These are phyloP conservation scores for Spinacia oleracea DNA, from an alignment of 179 eudicot genomes.

Conservation along the genomic window DNA sequence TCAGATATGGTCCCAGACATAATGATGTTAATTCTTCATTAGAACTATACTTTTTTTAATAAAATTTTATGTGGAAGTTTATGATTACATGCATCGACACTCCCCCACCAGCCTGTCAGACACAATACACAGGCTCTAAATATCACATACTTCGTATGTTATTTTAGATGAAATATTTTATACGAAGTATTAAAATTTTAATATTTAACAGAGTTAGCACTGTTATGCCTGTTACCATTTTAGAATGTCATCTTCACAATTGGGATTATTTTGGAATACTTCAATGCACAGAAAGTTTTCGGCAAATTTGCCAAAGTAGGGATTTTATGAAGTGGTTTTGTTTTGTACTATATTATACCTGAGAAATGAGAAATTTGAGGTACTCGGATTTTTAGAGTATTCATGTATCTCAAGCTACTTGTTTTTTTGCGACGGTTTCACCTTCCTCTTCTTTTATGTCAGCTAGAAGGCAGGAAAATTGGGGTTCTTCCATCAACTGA, in stretches of 20 bases:
- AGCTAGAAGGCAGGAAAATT: slow-evolving; percentile 71
- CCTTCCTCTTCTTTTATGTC: slow-evolving; percentile 21
- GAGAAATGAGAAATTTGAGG: slow-evolving; percentile 8
- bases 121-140: neutral
- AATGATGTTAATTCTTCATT: too few relatives aligned
- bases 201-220: too few relatives aligned
- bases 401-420: neutral
- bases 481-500: slow-evolving; percentile 71
- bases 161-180: neutral
- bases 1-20: neutral
- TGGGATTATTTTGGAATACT: neutral
- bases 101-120: neutral
- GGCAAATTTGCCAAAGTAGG: neutral
- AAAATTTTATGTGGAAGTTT: neutral
- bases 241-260: too few relatives aligned
- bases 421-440: neutral
- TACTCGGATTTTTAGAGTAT: neutral
- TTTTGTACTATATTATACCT: neutral
- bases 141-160: neutral
- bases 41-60: too few relatives aligned
- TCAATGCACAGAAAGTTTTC: neutral
- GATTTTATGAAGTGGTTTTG: neutral
- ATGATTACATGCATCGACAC: neutral
- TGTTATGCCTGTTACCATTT: too few relatives aligned
- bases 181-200: neutral